These are phyloP conservation scores for Secale cereale DNA, from an alignment of 176 grass and related monocot genomes.

Conservation along the genomic window DNA sequence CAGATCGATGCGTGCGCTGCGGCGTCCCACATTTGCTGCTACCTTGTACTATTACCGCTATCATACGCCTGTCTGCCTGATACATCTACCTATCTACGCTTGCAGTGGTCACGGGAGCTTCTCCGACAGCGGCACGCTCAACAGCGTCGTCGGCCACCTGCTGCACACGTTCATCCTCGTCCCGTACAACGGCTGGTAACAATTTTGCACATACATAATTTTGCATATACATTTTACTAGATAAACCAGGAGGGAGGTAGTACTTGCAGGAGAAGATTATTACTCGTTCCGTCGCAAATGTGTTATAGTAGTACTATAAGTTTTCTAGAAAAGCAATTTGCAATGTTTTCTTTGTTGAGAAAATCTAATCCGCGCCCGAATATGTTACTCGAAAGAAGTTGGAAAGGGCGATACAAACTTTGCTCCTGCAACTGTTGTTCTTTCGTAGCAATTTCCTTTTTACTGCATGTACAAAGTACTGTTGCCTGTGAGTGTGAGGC, in stretches of 20 bases:
- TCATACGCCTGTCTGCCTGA: neutral
- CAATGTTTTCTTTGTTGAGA: neutral
- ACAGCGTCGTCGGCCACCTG: conserved; percentile 69
- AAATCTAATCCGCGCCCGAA: neutral
- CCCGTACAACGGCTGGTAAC: conserved; percentile 84
- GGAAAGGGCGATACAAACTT: too few relatives aligned
- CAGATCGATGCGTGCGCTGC: neutral
- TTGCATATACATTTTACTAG: neutral
- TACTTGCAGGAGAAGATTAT: neutral
- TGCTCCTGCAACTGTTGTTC: neutral
- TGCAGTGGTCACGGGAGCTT: conserved; percentile 90
- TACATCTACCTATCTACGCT: neutral
- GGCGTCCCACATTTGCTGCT: conserved; percentile 13
- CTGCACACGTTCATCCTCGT: conserved; percentile 79
- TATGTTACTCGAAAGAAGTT: neutral
- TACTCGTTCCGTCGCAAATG: neutral
- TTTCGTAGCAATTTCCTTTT: neutral
- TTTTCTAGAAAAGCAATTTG: neutral
- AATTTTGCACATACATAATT: neutral
- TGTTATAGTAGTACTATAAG: neutral
- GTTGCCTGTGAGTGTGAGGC: neutral
- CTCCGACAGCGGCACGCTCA: conserved; percentile 50
- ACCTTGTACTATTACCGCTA: too few relatives aligned
- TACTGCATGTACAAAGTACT: neutral
- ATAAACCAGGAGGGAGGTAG: too few relatives aligned